Conservation (phyloP, 345 rosid species). For the Lumnitzera littorea region DNA sequence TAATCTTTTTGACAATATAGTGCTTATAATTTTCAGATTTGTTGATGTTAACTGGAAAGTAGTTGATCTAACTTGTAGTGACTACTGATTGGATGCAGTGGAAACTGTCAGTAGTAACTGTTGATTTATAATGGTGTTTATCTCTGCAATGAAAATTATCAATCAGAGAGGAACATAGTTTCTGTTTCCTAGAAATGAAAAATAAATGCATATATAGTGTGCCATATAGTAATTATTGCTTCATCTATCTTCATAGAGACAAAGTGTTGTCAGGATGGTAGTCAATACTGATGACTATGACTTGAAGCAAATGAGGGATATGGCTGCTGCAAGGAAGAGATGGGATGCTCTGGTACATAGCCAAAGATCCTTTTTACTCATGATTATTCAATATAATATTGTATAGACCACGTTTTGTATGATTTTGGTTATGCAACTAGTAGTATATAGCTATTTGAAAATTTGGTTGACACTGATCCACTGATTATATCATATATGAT, state of each 20-base stretch:
- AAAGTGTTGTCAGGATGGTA: constrained; percentile 43
- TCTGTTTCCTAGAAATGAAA: background rate
- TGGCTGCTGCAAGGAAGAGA: constrained; percentile 92
- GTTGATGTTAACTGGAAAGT: too few relatives aligned
- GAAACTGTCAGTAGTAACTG: background rate
- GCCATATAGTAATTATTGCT: constrained; percentile 1
- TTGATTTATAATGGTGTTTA: too few relatives aligned
- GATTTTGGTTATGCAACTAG: background rate
- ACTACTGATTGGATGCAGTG: too few relatives aligned
- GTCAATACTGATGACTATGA: constrained; percentile 65
- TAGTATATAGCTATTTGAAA: too few relatives aligned
- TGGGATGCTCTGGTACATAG: constrained; percentile 81
- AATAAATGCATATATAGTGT: background rate
- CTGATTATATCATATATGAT: too few relatives aligned
- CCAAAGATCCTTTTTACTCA: background rate
- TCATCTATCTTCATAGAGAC: constrained; percentile 21
- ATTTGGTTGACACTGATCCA: too few relatives aligned
- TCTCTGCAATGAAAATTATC: too few relatives aligned
- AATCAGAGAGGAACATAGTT: background rate
- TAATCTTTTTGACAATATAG: too few relatives aligned
- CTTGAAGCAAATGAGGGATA: constrained; percentile 81
- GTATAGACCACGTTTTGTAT: background rate
- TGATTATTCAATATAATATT: background rate
- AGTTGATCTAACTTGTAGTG: too few relatives aligned
- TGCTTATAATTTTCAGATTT: too few relatives aligned